These are phyloP conservation scores for Ophiognomonia clavigignenti-juglandacearum DNA, from an alignment of 2,329 filamentous ascomycete genomes.

Conservation along the genomic window DNA sequence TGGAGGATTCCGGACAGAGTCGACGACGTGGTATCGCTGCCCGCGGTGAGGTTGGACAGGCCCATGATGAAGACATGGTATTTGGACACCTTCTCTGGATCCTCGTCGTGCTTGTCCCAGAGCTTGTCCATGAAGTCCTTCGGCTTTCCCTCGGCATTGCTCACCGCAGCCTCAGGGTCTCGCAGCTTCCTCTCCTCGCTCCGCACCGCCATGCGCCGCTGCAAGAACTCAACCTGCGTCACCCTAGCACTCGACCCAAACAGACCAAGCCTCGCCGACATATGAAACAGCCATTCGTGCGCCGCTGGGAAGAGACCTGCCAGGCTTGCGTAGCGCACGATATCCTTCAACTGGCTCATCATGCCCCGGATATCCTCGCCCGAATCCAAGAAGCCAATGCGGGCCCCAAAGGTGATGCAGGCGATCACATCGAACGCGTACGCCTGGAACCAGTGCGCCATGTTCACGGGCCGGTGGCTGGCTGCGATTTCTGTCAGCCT, in stretches of 20 bases:
- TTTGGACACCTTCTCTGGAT: conserved; percentile 36
- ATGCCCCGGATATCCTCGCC: conserved; percentile 40
- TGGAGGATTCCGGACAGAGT: conserved; percentile 40
- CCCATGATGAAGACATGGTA: conserved; percentile 27
- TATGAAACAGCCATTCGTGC: conserved; percentile 8
- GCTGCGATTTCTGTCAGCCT: conserved; percentile 33
- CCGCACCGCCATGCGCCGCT: conserved; percentile 5
- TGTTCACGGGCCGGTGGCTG: conserved; percentile 27
- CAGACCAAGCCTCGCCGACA: conserved; percentile 4
- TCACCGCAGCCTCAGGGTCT: not conserved
- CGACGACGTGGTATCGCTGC: conserved; percentile 43
- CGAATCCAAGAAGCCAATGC: conserved; percentile 39
- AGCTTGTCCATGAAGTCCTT: conserved; percentile 38
- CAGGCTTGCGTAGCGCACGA: conserved; percentile 6
- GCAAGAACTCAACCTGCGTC: conserved; percentile 9
- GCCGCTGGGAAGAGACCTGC: conserved; percentile 6
- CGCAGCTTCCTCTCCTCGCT: conserved; percentile 2
- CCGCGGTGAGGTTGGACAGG: conserved; percentile 31
- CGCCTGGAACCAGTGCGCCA: conserved; percentile 39
- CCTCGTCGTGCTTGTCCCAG: conserved; percentile 32
- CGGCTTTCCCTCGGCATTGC: conserved; percentile 13
- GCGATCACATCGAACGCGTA: conserved; percentile 49
- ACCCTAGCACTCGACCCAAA: conserved; percentile 6
- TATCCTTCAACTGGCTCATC: conserved; percentile 18
- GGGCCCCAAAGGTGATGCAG: conserved; percentile 36